Evolutionary conservation across 371 early-diverging fungal genomes (phyloP).

Genomic region (Umbelopsis sp.): DNA sequence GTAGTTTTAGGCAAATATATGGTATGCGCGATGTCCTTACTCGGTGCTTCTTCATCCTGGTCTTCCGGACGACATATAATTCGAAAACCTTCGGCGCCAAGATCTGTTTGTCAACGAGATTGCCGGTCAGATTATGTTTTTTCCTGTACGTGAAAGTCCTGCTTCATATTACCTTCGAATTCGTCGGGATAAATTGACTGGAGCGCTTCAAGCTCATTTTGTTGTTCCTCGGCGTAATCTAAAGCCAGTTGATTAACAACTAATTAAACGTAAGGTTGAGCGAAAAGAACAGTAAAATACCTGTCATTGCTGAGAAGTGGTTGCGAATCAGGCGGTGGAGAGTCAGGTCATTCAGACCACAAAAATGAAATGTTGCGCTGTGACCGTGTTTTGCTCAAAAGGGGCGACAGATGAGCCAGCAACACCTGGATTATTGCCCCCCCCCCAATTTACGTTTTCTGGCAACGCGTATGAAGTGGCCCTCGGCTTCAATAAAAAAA

Average conservation of each 20-base stretch:
- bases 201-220: slow-evolving; percentile 89
- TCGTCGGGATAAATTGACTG: slow-evolving; percentile 93
- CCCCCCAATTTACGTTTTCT: too few relatives aligned
- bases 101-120: slow-evolving; percentile 22
- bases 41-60: slow-evolving; percentile 55
- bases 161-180: slow-evolving; percentile 64
- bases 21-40: slow-evolving; percentile 37
- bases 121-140: neutral
- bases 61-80: slow-evolving; percentile 62
- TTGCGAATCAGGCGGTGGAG: neutral
- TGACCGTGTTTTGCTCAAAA: neutral
- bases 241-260: neutral
- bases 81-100: slow-evolving; percentile 43
- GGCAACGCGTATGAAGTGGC: too few relatives aligned
- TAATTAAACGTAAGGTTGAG: too few relatives aligned
- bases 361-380: neutral
- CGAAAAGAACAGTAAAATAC: neutral
- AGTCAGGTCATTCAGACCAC: neutral
- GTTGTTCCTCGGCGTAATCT: slow-evolving; percentile 82
- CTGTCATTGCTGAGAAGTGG: slow-evolving; percentile 7
- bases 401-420: too few relatives aligned
- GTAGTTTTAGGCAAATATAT: slow-evolving; percentile 2
- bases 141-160: slow-evolving; percentile 22
- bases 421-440: too few relatives aligned
- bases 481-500: too few relatives aligned